These are phyloP conservation scores for Priceomyces castillae DNA, from an alignment of 805 yeast species.

Conservation along the genomic window DNA sequence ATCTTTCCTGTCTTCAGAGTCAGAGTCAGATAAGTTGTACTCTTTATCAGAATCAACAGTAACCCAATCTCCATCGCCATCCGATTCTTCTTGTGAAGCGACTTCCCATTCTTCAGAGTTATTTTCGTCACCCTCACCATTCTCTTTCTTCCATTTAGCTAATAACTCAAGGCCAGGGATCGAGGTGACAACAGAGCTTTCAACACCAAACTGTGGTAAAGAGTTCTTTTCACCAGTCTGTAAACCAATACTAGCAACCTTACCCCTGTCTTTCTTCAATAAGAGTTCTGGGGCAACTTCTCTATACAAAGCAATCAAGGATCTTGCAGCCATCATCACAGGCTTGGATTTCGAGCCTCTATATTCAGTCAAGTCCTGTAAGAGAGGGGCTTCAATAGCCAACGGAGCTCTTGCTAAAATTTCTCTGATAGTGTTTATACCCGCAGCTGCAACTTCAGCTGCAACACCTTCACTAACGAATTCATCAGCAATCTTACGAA, in stretches of 20 bases:
- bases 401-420: slow-evolving; percentile 90
- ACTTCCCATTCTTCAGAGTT: slow-evolving; percentile 63
- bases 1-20: slow-evolving; percentile 30
- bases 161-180: slow-evolving; percentile 91
- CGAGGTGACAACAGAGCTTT: slow-evolving; percentile 57
- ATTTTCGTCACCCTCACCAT: slow-evolving; percentile 47
- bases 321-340: slow-evolving; percentile 91
- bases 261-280: slow-evolving; percentile 87
- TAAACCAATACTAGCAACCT: slow-evolving; percentile 79
- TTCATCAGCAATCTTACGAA: slow-evolving; percentile 93
- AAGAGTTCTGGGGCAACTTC: slow-evolving; percentile 97
- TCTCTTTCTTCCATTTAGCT: slow-evolving; percentile 79
- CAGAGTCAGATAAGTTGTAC: slow-evolving; percentile 53
- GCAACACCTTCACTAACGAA: slow-evolving; percentile 98
- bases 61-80: slow-evolving; percentile 90
- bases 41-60: slow-evolving; percentile 81
- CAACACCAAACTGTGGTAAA: slow-evolving; percentile 70
- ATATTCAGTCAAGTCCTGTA: slow-evolving; percentile 88
- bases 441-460: slow-evolving; percentile 97
- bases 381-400: slow-evolving; percentile 82
- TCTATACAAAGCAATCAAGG: slow-evolving; percentile 80
- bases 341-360: slow-evolving; percentile 92
- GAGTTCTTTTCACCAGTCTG: slow-evolving; percentile 56
- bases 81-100: slow-evolving; percentile 49
- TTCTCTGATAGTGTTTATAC: slow-evolving; percentile 92